phyloP scores from a whole-genome alignment of 305 asterid genomes.

The Fraxinus albicans region DNA sequence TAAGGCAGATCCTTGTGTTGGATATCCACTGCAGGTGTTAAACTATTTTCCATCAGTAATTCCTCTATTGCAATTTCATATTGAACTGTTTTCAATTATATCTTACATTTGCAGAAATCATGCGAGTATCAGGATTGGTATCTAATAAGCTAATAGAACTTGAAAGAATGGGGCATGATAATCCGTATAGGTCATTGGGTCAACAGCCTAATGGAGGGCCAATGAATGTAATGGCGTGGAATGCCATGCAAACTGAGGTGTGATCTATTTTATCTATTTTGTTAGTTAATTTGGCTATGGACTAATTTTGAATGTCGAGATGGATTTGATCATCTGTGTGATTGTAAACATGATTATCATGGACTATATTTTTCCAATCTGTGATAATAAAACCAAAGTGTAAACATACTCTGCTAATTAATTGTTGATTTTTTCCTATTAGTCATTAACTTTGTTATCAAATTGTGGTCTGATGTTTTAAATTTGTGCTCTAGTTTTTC shows the following conservation, averaged over 20 bases:
- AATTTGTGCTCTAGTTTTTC: neutral
- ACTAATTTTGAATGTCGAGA: neutral
- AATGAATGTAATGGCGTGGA: conserved; percentile 53
- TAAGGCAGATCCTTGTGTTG: neutral
- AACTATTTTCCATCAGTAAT: neutral
- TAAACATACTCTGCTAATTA: neutral
- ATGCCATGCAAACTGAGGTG: conserved; percentile 62
- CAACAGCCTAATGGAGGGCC: conserved; percentile 57
- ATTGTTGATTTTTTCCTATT: neutral
- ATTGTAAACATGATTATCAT: neutral
- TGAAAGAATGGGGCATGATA: conserved; percentile 58
- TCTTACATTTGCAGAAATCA: conserved; percentile 50
- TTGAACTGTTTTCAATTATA: neutral
- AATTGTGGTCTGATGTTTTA: neutral
- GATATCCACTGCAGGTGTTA: conserved; percentile 8
- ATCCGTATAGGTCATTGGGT: conserved; percentile 44
- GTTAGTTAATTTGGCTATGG: conserved; percentile 5
- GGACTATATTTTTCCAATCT: neutral
- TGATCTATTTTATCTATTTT: conserved; percentile 15
- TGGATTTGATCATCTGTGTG: neutral
- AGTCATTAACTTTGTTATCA: neutral
- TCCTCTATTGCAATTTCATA: conserved; percentile 3
- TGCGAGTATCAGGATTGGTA: conserved; percentile 46
- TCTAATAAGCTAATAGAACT: conserved; percentile 48
- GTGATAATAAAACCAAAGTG: neutral